phyloP scores from a whole-genome alignment of 2,329 filamentous ascomycete genomes.

The Aspergillus udagawae region DNA sequence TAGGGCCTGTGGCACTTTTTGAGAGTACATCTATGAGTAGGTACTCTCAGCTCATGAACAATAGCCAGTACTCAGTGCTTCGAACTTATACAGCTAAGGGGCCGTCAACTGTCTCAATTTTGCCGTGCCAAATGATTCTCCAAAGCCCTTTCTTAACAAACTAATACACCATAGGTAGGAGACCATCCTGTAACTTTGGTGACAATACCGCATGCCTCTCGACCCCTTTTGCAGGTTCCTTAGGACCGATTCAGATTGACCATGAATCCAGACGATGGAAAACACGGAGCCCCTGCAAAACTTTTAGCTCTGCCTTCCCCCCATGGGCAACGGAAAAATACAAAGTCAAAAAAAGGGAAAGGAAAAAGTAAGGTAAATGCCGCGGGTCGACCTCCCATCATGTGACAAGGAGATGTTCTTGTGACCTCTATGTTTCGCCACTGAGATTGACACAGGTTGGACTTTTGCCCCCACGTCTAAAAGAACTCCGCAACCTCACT shows the following conservation, averaged over 20 bases:
- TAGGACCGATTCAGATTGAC: background rate
- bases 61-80: background rate
- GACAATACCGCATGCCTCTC: background rate
- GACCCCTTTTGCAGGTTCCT: background rate
- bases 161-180: background rate
- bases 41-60: background rate
- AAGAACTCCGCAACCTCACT: background rate
- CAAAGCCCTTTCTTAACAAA: background rate
- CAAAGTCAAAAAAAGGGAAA: background rate
- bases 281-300: background rate
- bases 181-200: background rate
- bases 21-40: no score
- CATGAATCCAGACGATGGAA: background rate
- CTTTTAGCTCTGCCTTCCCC: background rate
- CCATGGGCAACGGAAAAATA: background rate
- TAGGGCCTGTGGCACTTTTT: background rate
- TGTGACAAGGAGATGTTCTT: conserved; percentile 19
- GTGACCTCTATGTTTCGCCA: conserved; percentile 16
- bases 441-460: background rate
- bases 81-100: background rate
- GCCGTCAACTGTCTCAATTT: no score
- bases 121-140: background rate
- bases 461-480: background rate
- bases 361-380: conserved; percentile 1
- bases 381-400: conserved; percentile 18